Evolutionary conservation across 495 filamentous ascomycete species (phyloP), one percentile per base, ranked within the genome.

Genomic region (Penicillium paradoxum): DNA sequence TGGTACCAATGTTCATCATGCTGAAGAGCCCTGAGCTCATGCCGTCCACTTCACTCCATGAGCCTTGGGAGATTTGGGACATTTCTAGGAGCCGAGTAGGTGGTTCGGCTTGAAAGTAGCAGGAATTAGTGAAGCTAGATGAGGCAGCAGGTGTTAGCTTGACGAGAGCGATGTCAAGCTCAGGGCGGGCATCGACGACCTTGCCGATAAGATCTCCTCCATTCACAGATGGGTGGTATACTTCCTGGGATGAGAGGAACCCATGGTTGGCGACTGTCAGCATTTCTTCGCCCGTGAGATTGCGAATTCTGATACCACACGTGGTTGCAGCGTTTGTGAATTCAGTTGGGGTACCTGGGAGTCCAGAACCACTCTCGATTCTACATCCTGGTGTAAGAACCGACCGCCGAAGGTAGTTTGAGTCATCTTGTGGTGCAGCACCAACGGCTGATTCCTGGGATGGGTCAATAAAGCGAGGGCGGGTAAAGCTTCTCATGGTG

Each of bases 101-200:
- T 8, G 58, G 45, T 40, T 67, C 43, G 22, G 64, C 61, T 51
- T 67, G 61, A 36, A 67, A 67, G 45, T 64, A 62, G 24, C 41
- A 58, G 30, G n/a, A 25, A 34, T 67, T 67, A 3, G 44, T 58
- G 39, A 62, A 67, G 29, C 46, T 61, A 25, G 32, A 42, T 10
- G 55, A 55, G 34, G 56, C 45, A 42, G 49, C 50, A 19, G 61
- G 55, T 45, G 58, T 62, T 19, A 22, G n/a, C n/a, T n/a, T n/a
- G n/a, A n/a, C n/a, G n/a, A n/a, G n/a, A n/a, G n/a, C n/a, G n/a
- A n/a, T n/a, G n/a, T n/a, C n/a, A n/a, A n/a, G n/a, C n/a, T n/a
- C n/a, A n/a, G 57, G 58, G 32, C 45, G 42, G 24, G 40, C 27
- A 51, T 64, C 55, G 37, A 56, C 50, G 18, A 64, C 49, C 40